Conservation (phyloP, 2,329 filamentous ascomycete genomes). For the Penicillium sp. region DNA sequence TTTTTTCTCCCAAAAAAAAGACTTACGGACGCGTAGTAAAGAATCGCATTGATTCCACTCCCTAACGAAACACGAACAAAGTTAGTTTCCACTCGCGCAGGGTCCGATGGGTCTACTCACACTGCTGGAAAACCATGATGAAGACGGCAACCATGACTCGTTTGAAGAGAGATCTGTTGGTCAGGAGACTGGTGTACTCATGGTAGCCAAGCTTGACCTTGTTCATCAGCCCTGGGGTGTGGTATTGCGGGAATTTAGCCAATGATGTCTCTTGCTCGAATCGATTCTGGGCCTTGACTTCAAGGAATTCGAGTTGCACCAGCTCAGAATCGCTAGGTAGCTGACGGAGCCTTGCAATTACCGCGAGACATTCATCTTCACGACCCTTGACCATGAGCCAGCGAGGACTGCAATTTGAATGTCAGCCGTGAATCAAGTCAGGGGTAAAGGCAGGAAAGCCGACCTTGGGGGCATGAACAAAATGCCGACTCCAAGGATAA, state of each 20-base stretch:
- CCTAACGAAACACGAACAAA: background rate
- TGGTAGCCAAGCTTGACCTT: constrained; percentile 58
- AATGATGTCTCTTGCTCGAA: constrained; percentile 66
- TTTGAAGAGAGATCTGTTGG: constrained; percentile 33
- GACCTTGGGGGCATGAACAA: constrained; percentile 59
- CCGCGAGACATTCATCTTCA: constrained; percentile 61
- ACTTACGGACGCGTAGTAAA: constrained; percentile 33
- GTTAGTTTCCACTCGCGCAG: background rate
- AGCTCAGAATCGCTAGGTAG: constrained; percentile 60
- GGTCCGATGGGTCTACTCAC: constrained; percentile 28
- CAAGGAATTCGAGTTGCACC: constrained; percentile 67
- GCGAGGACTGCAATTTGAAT: constrained; percentile 53
- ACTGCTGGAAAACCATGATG: constrained; percentile 42
- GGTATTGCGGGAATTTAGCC: constrained; percentile 46
- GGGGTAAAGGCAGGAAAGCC: background rate
- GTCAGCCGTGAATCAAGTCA: background rate
- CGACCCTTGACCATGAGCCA: constrained; percentile 65
- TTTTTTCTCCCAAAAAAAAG: no score
- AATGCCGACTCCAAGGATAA: constrained; percentile 59
- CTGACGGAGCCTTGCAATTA: constrained; percentile 53
- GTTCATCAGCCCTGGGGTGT: constrained; percentile 33
- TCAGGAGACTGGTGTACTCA: constrained; percentile 29
- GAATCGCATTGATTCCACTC: constrained; percentile 38
- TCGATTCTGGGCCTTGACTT: constrained; percentile 68
- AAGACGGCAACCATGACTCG: constrained; percentile 37